Conservation (phyloP, 495 filamentous ascomycete genomes). For the Xylaria scruposa region DNA sequence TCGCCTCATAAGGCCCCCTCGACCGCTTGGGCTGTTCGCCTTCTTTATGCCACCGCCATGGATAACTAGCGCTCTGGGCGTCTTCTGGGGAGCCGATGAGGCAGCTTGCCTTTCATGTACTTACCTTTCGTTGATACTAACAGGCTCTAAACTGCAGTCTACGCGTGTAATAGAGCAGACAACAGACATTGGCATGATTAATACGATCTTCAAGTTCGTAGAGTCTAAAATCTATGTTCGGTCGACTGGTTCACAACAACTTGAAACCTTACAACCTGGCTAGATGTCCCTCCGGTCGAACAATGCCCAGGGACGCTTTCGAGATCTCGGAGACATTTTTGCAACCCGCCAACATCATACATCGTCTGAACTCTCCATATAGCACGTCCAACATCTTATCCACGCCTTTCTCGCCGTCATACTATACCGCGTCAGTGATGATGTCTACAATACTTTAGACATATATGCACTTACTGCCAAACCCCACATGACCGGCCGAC, state of each 20-base stretch:
- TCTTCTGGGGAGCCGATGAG: no score
- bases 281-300: constrained; percentile 23
- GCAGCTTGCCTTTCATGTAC: no score
- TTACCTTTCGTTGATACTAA: no score
- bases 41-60: no score
- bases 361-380: constrained; percentile 14
- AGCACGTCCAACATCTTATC: neutral
- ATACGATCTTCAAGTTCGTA: no score
- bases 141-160: no score
- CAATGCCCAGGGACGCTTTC: constrained; percentile 21
- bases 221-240: no score
- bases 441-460: neutral
- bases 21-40: no score
- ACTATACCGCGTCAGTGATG: neutral
- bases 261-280: neutral
- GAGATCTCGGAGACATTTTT: constrained; percentile 24
- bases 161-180: no score
- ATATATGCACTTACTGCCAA: constrained; percentile 42
- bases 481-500: constrained; percentile 50
- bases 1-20: no score
- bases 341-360: constrained; percentile 12
- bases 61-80: no score
- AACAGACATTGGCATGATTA: no score
- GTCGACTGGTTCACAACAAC: neutral
- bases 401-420: constrained; percentile 11